These are phyloP conservation scores for Termitomyces sp. DNA, from an alignment of 768 basidiomycete species.

Conservation along the genomic window DNA sequence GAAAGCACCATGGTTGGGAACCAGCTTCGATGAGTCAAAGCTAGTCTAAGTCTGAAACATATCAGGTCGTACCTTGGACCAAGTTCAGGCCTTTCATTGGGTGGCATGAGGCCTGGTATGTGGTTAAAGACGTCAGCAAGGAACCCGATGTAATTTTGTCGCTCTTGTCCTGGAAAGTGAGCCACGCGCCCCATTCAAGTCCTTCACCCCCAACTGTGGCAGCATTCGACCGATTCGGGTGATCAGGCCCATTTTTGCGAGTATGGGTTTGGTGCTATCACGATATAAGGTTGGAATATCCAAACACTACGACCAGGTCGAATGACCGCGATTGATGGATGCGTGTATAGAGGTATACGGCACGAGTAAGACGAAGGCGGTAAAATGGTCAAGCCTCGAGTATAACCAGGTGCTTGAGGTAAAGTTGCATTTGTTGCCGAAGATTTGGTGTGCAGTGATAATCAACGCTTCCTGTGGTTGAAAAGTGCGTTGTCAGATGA, in stretches of 20 bases:
- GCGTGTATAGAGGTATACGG: constrained; percentile 48
- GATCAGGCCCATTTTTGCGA: constrained; percentile 31
- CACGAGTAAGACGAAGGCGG: constrained; percentile 56
- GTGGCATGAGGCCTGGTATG: constrained; percentile 41
- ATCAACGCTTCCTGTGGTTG: constrained; percentile 35
- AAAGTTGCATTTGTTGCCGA: constrained; percentile 38
- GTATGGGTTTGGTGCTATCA: constrained; percentile 34
- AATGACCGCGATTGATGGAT: constrained; percentile 37
- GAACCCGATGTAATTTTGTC: constrained; percentile 48
- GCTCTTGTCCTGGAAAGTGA: constrained; percentile 34
- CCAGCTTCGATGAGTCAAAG: constrained; percentile 17
- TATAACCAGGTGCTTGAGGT: constrained; percentile 11
- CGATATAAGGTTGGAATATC: constrained; percentile 28
- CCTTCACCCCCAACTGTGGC: constrained; percentile 47
- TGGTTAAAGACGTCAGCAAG: constrained; percentile 50
- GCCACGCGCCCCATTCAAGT: constrained; percentile 55
- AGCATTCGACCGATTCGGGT: constrained; percentile 29
- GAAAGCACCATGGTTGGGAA: constrained; percentile 56
- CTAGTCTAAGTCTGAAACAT: not conserved
- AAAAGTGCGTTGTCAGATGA: not conserved
- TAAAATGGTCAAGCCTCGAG: constrained; percentile 26
- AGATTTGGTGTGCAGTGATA: constrained; percentile 51
- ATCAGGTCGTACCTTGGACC: constrained; percentile 20
- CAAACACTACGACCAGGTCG: constrained; percentile 22
- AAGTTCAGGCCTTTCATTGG: constrained; percentile 33